These are phyloP conservation scores for Digitaria exilis DNA, from an alignment of 202 grass and related monocot genomes.

Conservation along the genomic window DNA sequence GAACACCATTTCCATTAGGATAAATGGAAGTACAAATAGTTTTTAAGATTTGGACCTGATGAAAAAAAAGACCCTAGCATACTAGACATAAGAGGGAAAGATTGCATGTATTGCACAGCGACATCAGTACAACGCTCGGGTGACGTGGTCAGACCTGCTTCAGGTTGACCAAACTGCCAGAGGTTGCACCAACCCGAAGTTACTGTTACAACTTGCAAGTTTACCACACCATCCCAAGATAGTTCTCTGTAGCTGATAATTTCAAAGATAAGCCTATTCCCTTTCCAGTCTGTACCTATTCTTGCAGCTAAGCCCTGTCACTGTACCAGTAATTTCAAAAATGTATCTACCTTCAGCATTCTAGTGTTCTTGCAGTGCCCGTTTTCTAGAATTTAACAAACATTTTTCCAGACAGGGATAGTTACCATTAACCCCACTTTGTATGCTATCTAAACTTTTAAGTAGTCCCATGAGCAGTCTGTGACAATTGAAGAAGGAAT, in stretches of 20 bases:
- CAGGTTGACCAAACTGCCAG: too few relatives aligned
- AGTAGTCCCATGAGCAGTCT: neutral
- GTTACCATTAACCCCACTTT: neutral
- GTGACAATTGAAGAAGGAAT: neutral
- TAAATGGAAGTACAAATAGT: too few relatives aligned
- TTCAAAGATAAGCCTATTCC: neutral
- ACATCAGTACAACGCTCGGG: too few relatives aligned
- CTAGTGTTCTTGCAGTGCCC: neutral
- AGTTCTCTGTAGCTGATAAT: neutral
- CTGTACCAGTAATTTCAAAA: neutral
- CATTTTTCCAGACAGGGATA: neutral
- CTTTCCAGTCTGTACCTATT: neutral
- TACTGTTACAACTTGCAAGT: too few relatives aligned
- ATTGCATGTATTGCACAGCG: too few relatives aligned
- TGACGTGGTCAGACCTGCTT: too few relatives aligned
- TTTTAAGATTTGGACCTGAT: too few relatives aligned
- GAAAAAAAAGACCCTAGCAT: too few relatives aligned
- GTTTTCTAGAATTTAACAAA: neutral
- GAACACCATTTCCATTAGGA: too few relatives aligned
- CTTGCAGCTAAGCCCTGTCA: neutral
- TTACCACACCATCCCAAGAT: neutral
- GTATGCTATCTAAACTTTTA: neutral
- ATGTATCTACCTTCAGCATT: neutral
- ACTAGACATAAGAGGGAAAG: too few relatives aligned
- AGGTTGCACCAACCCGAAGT: too few relatives aligned